A percentile compares a stretch with the other conserved stretches of the same genome.
Evolutionary conservation across 164 flowering plant genomes (phyloP).

Genomic region (Magnolia officinalis): DNA sequence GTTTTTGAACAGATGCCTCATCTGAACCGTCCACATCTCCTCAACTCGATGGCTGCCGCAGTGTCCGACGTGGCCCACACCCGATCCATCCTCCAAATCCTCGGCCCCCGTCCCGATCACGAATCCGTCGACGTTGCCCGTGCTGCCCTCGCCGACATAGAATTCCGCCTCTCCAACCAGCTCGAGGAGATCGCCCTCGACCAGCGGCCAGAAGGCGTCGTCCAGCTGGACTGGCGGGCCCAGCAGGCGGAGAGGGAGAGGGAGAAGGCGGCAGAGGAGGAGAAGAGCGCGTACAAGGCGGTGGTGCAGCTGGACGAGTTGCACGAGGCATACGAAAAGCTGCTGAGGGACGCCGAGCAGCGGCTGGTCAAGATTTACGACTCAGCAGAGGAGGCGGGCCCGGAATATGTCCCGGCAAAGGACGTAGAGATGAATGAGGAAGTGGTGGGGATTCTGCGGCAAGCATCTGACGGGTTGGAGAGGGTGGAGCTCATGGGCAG

Average conservation of each 20-base stretch:
- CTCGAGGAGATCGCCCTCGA: conserved; percentile 47
- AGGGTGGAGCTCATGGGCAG: conserved; percentile 56
- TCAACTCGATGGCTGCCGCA: conserved; percentile 45
- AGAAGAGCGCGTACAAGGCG: conserved; percentile 43
- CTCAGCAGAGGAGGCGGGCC: conserved; percentile 34
- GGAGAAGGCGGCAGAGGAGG: conserved; percentile 47
- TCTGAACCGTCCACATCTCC: conserved; percentile 30
- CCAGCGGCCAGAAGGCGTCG: conserved; percentile 33
- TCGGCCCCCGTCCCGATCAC: conserved; percentile 71
- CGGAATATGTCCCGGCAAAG: not conserved
- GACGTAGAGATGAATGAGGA: conserved; percentile 65
- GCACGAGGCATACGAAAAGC: conserved; percentile 71
- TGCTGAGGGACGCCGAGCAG: conserved; percentile 71
- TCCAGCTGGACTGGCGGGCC: conserved; percentile 36
- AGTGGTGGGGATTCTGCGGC: conserved; percentile 58
- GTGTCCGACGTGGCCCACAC: conserved; percentile 58
- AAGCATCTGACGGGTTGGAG: conserved; percentile 40
- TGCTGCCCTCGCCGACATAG: conserved; percentile 40
- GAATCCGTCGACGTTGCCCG: conserved; percentile 53
- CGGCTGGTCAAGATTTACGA: conserved; percentile 57
- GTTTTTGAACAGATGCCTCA: conserved; percentile 39
- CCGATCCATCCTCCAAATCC: conserved; percentile 45
- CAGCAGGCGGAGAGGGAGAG: conserved; percentile 39
- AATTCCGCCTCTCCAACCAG: conserved; percentile 26
- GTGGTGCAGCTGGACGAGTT: conserved; percentile 69